These are phyloP conservation scores for Coemansia sp. DNA, from an alignment of 192 early-diverging fungal genomes.

Conservation along the genomic window DNA sequence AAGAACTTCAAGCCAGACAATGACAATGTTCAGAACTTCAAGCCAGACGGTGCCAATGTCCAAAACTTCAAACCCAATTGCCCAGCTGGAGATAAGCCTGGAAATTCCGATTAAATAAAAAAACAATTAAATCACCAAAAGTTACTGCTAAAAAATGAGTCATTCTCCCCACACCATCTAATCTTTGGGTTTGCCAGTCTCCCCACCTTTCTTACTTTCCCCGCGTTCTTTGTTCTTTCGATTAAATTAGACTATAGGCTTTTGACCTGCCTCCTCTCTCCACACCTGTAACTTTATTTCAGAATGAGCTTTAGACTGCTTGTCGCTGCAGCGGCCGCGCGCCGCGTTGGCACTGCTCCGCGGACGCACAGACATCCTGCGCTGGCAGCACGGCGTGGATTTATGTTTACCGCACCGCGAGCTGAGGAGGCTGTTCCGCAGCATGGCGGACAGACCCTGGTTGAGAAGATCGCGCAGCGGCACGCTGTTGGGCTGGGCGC, in stretches of 20 bases:
- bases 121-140: too few species aligned
- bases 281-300: constrained; percentile 2
- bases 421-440: constrained; percentile 93
- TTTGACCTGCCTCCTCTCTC: neutral
- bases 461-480: constrained; percentile 95
- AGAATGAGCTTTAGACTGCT: constrained; percentile 53
- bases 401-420: constrained; percentile 28
- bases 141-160: too few species aligned
- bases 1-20: too few species aligned
- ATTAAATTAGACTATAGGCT: constrained; percentile 4
- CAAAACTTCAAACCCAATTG: neutral
- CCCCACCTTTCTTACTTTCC: neutral
- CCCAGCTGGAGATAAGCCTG: neutral
- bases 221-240: neutral
- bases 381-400: constrained; percentile 24
- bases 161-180: too few species aligned
- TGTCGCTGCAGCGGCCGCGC: constrained; percentile 51
- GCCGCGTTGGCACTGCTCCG: constrained; percentile 11
- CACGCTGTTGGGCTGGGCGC: constrained; percentile 77
- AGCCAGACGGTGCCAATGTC: neutral
- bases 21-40: too few species aligned
- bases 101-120: neutral
- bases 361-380: constrained; percentile 18
- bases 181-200: too few species aligned
- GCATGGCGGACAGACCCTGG: constrained; percentile 80